Percentiles rank a stretch among this genome's conserved stretches.
These are phyloP conservation scores for Ophiostoma himal-ulmi DNA, from an alignment of 2,329 filamentous ascomycete species.

Conservation along the genomic window DNA sequence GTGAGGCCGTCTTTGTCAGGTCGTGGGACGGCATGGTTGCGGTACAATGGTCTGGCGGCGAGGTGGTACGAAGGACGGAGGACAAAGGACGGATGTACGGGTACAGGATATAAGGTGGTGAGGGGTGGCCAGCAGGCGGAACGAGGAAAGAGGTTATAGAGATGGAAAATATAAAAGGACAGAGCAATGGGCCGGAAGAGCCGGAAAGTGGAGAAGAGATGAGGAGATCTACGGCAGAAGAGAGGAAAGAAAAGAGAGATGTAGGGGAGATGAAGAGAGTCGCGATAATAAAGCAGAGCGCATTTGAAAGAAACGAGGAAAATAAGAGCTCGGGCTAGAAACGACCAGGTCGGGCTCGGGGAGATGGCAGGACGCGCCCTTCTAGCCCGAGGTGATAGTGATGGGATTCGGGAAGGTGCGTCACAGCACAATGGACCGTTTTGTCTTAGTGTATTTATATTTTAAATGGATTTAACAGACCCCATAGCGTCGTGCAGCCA, in stretches of 20 bases:
- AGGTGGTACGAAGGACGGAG: neutral
- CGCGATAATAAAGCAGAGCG: neutral
- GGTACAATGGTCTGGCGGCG: neutral
- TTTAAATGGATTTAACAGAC: neutral
- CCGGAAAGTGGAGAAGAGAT: constrained; percentile 10
- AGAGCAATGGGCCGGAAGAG: neutral
- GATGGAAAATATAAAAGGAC: neutral
- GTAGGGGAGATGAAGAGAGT: neutral
- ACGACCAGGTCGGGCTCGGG: neutral
- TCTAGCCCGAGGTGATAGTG: constrained; percentile 6
- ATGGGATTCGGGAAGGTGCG: neutral
- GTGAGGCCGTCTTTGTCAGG: constrained; percentile 19
- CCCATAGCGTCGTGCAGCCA: neutral
- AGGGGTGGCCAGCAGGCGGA: neutral
- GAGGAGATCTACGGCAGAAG: neutral
- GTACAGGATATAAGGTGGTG: neutral
- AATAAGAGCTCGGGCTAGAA: neutral
- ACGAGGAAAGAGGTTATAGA: neutral
- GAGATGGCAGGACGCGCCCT: neutral
- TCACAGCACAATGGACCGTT: neutral
- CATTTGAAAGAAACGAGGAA: neutral
- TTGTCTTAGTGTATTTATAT: neutral
- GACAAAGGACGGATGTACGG: neutral
- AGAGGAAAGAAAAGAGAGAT: neutral
- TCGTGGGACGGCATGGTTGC: constrained; percentile 10